Evolutionary conservation across 78 protist genomes (phyloP).

Genomic region (Parvularia atlantis): DNA sequence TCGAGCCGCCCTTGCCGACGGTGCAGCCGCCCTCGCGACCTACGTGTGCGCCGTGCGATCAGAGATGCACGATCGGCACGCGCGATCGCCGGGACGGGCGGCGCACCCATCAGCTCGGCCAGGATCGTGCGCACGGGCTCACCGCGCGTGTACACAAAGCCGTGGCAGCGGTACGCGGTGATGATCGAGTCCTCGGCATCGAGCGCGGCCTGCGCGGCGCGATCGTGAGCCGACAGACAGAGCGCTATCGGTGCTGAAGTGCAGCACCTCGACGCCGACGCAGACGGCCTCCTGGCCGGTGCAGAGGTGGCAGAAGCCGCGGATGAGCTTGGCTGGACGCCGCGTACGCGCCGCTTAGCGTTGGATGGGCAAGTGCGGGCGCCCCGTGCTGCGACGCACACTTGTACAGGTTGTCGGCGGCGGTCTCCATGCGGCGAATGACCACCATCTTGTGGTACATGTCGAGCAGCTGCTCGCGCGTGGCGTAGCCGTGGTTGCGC

Average conservation of each 20-base stretch:
- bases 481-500: background rate
- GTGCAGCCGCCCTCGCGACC: conserved; percentile 55
- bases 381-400: too few species aligned
- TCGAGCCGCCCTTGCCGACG: conserved; percentile 91
- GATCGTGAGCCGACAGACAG: too few species aligned
- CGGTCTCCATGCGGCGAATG: conserved; percentile 27
- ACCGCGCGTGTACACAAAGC: conserved; percentile 68
- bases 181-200: conserved; percentile 61
- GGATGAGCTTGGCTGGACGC: conserved; percentile 50
- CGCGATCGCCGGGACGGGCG: too few species aligned
- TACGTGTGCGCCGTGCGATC: background rate
- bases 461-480: background rate
- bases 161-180: conserved; percentile 92
- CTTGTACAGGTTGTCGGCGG: conserved; percentile 22
- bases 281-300: conserved; percentile 90
- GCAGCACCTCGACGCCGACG: conserved; percentile 80
- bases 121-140: conserved; percentile 41
- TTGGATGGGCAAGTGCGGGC: too few species aligned
- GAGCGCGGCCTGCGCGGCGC: too few species aligned
- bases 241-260: too few species aligned
- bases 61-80: too few species aligned
- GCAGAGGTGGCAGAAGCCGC: conserved; percentile 94
- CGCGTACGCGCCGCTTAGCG: too few species aligned
- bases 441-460: background rate
- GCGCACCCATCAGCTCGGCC: conserved; percentile 75